These are phyloP conservation scores for Solanum infundibuliforme DNA, from an alignment of 257 asterid genomes.

Conservation along the genomic window DNA sequence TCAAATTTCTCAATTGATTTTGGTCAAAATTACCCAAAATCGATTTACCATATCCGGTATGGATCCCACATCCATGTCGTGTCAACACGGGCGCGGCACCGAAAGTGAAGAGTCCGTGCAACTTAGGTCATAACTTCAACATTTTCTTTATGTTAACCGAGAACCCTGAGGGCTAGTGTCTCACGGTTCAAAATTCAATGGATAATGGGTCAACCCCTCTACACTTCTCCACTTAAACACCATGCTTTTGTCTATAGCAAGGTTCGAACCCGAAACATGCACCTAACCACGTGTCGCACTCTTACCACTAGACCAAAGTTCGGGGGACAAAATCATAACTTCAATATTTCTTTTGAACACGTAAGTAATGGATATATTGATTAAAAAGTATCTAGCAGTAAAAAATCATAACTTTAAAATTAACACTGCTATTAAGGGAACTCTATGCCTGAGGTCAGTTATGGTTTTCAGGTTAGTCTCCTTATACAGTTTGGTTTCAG, in stretches of 20 bases:
- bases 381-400: no score
- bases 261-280: background rate
- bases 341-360: background rate
- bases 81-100: background rate
- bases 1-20: no score
- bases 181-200: background rate
- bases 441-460: background rate
- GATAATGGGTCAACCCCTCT: background rate
- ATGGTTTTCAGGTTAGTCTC: background rate
- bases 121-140: background rate
- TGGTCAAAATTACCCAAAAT: no score
- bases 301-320: background rate
- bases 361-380: no score
- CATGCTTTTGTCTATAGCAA: background rate
- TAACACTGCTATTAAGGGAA: no score
- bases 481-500: background rate
- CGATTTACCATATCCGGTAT: no score
- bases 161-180: background rate
- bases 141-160: background rate
- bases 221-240: background rate
- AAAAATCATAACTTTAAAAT: no score
- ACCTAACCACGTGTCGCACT: background rate
- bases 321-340: background rate
- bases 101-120: background rate
- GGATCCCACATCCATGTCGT: background rate